phyloP scores from a whole-genome alignment of 495 filamentous ascomycete species.

The Penicillium macrosclerotiorum region DNA sequence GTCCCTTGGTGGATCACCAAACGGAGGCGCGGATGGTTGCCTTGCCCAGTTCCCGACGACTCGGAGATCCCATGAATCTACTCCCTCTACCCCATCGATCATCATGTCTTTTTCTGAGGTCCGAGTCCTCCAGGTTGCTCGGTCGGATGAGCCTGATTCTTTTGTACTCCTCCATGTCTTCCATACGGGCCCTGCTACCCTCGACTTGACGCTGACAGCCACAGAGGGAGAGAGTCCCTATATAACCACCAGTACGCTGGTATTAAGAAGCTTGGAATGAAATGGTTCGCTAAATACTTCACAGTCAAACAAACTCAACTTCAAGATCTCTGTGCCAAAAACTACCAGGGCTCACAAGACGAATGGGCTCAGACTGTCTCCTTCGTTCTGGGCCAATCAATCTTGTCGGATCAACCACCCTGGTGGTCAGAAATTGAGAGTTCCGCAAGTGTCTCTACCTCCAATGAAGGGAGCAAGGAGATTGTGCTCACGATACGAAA shows the following conservation, averaged over 20 bases:
- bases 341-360: conserved; percentile 49
- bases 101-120: conserved; percentile 9
- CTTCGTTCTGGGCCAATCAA: conserved; percentile 27
- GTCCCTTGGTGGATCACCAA: too few species aligned
- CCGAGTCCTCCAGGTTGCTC: conserved; percentile 53
- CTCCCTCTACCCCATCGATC: too few species aligned
- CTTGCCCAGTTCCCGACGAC: too few species aligned
- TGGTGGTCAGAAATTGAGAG: conserved; percentile 31
- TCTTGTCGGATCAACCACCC: conserved; percentile 8
- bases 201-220: conserved; percentile 63
- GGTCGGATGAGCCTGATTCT: conserved; percentile 48
- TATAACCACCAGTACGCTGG: conserved; percentile 49
- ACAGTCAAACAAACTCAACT: conserved; percentile 49
- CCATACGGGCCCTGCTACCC: conserved; percentile 38
- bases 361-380: conserved; percentile 57
- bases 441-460: conserved; percentile 29
- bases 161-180: conserved; percentile 60
- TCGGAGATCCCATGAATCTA: neutral
- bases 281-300: conserved; percentile 18
- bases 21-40: too few species aligned
- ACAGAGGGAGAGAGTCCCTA: conserved; percentile 69
- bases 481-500: conserved; percentile 55
- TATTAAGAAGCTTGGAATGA: conserved; percentile 1
- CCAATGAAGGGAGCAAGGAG: conserved; percentile 31
- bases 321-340: conserved; percentile 48